Evolutionary conservation across 2,329 filamentous ascomycete species (phyloP).

Genomic region (Cordyceps javanica): DNA sequence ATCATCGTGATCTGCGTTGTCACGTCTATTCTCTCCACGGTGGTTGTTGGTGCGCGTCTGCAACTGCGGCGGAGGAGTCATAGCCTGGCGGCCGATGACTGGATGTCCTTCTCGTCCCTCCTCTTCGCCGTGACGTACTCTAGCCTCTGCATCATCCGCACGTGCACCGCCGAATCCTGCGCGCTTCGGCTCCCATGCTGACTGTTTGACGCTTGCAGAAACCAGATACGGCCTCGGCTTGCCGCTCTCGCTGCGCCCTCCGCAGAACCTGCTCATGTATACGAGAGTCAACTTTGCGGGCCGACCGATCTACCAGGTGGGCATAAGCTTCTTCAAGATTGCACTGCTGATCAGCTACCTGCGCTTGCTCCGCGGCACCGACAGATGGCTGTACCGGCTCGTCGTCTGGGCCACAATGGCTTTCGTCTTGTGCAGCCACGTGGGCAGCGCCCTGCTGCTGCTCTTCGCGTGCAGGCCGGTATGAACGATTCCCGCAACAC

Average conservation of each 20-base stretch:
- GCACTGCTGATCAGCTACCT: slow-evolving; percentile 47
- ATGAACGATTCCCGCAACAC: slow-evolving; percentile 13
- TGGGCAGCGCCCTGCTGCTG: slow-evolving; percentile 42
- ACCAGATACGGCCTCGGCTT: slow-evolving; percentile 48
- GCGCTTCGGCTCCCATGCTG: neutral
- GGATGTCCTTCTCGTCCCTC: slow-evolving; percentile 33
- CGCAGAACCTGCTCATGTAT: slow-evolving; percentile 37
- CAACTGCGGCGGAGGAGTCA: slow-evolving; percentile 33
- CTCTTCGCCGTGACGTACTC: slow-evolving; percentile 44
- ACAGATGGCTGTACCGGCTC: slow-evolving; percentile 36
- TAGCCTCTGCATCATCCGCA: slow-evolving; percentile 29
- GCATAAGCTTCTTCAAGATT: slow-evolving; percentile 52
- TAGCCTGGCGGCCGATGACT: slow-evolving; percentile 43
- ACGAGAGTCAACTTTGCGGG: slow-evolving; percentile 46
- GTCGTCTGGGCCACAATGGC: slow-evolving; percentile 39
- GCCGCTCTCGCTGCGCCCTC: slow-evolving; percentile 36
- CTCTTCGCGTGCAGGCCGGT: slow-evolving; percentile 46
- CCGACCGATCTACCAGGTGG: slow-evolving; percentile 47
- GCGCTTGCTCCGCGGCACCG: slow-evolving; percentile 42
- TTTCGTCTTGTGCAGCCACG: slow-evolving; percentile 38
- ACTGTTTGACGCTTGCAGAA: no score
- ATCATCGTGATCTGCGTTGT: slow-evolving; percentile 44
- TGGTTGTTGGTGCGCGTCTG: slow-evolving; percentile 37
- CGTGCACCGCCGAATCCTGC: neutral
- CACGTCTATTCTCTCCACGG: slow-evolving; percentile 36